Evolutionary conservation across 1,139 yeast species (phyloP).

Genomic region (Debaryomyces sp.): DNA sequence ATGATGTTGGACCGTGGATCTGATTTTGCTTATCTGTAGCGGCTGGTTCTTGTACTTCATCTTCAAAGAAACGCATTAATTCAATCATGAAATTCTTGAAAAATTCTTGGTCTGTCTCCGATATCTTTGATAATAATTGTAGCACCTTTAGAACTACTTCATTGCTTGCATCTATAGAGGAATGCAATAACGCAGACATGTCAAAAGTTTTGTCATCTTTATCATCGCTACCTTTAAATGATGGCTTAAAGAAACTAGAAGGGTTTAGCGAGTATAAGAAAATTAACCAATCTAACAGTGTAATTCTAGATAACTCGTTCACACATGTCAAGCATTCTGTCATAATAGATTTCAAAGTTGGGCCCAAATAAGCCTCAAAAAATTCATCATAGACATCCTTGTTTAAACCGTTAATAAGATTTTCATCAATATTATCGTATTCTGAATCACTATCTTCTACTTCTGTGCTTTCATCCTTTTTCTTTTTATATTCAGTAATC

Average conservation of each 20-base stretch:
- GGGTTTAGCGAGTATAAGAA: conserved; percentile 80
- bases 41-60: conserved; percentile 22
- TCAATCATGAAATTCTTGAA: conserved; percentile 77
- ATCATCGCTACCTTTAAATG: conserved; percentile 39
- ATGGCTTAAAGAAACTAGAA: conserved; percentile 54
- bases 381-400: conserved; percentile 46
- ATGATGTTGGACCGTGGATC: conserved; percentile 17
- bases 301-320: conserved; percentile 80
- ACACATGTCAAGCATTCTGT: conserved; percentile 39
- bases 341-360: conserved; percentile 38
- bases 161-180: conserved; percentile 84
- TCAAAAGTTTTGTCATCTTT: conserved; percentile 39
- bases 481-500: conserved; percentile 4
- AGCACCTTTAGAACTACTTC: conserved; percentile 80
- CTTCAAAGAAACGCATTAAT: conserved; percentile 66
- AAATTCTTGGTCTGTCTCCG: conserved; percentile 79
- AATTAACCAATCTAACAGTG: conserved; percentile 89
- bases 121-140: conserved; percentile 75
- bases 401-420: conserved; percentile 34
- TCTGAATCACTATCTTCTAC: conserved; percentile 1
- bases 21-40: conserved; percentile 21
- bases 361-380: conserved; percentile 39
- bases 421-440: conserved; percentile 15
- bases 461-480: conserved; percentile 6
- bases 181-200: conserved; percentile 75